These are phyloP conservation scores for Trypanosoma melophagium DNA, from an alignment of 208 protist genomes.

Conservation along the genomic window DNA sequence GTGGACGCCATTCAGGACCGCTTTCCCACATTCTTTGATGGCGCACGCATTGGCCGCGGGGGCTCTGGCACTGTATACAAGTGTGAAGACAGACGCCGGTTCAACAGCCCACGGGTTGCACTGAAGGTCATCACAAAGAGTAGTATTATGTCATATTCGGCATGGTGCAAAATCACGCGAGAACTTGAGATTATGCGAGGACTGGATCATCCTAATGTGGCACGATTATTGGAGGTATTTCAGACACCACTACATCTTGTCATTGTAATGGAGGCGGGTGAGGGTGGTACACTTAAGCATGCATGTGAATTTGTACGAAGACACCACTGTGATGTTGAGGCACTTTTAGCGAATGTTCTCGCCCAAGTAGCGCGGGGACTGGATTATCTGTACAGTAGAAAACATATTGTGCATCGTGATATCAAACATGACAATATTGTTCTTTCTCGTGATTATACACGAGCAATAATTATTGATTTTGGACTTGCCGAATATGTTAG, in stretches of 20 bases:
- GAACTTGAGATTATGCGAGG: conserved; percentile 53
- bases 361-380: conserved; percentile 56
- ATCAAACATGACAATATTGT: conserved; percentile 90
- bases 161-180: conserved; percentile 49
- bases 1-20: conserved; percentile 45
- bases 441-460: conserved; percentile 56
- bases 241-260: conserved; percentile 60
- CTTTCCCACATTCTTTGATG: conserved; percentile 70
- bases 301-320: conserved; percentile 41
- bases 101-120: conserved; percentile 41
- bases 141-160: conserved; percentile 28
- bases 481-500: conserved; percentile 66
- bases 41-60: conserved; percentile 63
- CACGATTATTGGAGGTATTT: conserved; percentile 58
- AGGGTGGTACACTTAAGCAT: conserved; percentile 61
- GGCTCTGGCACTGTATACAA: conserved; percentile 73
- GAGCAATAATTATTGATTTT: conserved; percentile 84
- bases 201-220: conserved; percentile 59
- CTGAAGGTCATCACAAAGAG: conserved; percentile 65
- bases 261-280: conserved; percentile 74
- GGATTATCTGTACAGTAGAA: conserved; percentile 64
- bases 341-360: conserved; percentile 62
- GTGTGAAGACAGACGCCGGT: conserved; percentile 50
- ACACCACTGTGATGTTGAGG: conserved; percentile 42
- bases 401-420: conserved; percentile 77